A percentile compares a stretch with the other conserved stretches of the same genome.
These are phyloP conservation scores for Diaporthe sp. DNA, from an alignment of 2,329 filamentous ascomycete species.

Conservation along the genomic window DNA sequence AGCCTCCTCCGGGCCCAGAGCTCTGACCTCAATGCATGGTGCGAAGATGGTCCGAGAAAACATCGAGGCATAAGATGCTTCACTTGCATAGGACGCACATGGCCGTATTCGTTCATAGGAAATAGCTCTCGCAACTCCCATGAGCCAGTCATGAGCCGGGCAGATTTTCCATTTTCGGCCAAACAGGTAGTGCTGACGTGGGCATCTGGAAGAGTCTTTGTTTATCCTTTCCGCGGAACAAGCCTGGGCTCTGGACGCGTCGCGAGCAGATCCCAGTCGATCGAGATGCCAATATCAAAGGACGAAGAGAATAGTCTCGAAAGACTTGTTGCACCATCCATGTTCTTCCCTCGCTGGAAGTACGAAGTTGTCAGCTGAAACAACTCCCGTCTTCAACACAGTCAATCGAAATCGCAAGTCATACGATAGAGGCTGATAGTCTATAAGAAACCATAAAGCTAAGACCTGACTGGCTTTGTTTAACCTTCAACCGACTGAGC, in stretches of 20 bases:
- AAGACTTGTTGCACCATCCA: background rate
- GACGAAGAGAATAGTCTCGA: background rate
- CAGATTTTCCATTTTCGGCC: background rate
- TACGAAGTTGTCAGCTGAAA: background rate
- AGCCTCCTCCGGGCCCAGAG: background rate
- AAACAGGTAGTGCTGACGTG: background rate
- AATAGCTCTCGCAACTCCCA: background rate
- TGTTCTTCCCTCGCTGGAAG: background rate
- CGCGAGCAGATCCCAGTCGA: background rate
- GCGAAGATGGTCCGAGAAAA: background rate
- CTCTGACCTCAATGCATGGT: background rate
- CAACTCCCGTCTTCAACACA: background rate
- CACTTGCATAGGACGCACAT: too few species aligned
- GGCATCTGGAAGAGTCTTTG: background rate
- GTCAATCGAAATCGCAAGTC: too few species aligned
- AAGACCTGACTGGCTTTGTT: background rate
- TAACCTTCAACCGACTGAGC: background rate
- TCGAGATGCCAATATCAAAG: background rate
- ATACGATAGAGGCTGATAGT: background rate
- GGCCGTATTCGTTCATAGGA: too few species aligned
- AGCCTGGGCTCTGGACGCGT: background rate
- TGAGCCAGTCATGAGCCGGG: too few species aligned
- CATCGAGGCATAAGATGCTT: background rate
- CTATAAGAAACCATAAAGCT: background rate
- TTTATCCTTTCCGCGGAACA: background rate